These are phyloP conservation scores for Dimargaris verticillata DNA, from an alignment of 192 early-diverging fungal species.

Conservation along the genomic window DNA sequence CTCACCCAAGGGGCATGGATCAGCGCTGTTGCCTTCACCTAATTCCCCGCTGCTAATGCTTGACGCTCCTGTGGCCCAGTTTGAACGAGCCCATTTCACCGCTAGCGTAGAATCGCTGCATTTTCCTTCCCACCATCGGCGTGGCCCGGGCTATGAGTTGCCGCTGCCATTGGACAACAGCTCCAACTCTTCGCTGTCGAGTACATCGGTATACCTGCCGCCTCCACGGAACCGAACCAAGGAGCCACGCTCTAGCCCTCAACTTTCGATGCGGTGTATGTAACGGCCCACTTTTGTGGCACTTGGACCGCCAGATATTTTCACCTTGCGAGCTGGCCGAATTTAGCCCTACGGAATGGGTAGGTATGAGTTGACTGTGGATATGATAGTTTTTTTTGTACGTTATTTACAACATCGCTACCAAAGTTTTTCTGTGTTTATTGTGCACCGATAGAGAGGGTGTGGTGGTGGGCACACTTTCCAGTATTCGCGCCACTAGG, in stretches of 20 bases:
- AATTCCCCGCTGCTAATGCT: background rate
- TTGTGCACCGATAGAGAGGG: too few species aligned
- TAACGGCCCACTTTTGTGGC: background rate
- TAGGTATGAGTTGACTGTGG: too few species aligned
- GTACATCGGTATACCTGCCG: background rate
- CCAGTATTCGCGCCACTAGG: too few species aligned
- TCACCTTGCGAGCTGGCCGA: too few species aligned
- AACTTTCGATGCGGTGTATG: constrained; percentile 4
- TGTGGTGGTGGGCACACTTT: too few species aligned
- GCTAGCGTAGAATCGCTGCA: background rate
- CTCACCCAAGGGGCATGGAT: background rate
- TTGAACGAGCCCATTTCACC: background rate
- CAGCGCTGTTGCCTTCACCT: background rate
- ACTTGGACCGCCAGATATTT: background rate
- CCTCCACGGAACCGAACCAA: background rate
- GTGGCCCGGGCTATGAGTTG: background rate
- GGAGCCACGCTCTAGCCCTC: constrained; percentile 4
- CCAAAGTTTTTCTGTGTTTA: too few species aligned
- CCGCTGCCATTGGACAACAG: background rate
- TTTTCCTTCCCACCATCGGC: background rate
- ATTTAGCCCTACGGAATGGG: too few species aligned
- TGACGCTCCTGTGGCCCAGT: background rate
- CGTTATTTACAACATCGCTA: too few species aligned
- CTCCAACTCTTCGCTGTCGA: background rate
- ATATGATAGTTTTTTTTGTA: too few species aligned